Percentiles rank a stretch among this genome's conserved stretches.
Evolutionary conservation across 148 eudicot species (phyloP).

Genomic region (Drosera capensis): DNA sequence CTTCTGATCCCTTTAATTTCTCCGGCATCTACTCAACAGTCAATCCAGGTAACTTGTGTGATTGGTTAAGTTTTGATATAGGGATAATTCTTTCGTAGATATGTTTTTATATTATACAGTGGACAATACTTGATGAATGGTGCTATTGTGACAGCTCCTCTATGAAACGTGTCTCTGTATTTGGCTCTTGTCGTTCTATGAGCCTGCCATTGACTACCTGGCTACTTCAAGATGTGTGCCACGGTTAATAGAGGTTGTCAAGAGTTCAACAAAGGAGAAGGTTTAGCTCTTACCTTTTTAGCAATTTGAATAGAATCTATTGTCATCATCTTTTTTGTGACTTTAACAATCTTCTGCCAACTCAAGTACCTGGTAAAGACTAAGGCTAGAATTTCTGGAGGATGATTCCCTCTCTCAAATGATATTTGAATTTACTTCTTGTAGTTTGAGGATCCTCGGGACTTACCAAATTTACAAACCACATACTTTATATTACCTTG

Average conservation of each 20-base stretch:
- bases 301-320: too few species aligned
- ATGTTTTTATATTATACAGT: too few species aligned
- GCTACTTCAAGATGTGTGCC: constrained; percentile 75
- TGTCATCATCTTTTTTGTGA: too few species aligned
- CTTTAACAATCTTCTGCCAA: too few species aligned
- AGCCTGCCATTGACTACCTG: constrained; percentile 84
- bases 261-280: constrained; percentile 90
- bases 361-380: too few species aligned
- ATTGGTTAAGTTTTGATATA: background rate
- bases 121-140: too few species aligned
- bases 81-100: background rate
- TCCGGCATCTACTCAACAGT: constrained; percentile 92
- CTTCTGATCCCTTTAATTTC: constrained; percentile 73
- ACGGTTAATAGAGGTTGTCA: constrained; percentile 74
- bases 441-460: too few species aligned
- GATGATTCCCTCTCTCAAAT: too few species aligned
- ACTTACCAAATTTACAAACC: too few species aligned
- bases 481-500: too few species aligned
- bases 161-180: constrained; percentile 92
- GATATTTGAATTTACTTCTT: too few species aligned
- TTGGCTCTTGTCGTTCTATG: constrained; percentile 87
- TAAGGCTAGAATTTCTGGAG: too few species aligned
- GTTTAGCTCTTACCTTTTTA: constrained; percentile 19
- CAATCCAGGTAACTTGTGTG: constrained; percentile 76
- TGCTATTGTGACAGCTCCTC: constrained; percentile 61